Evolutionary conservation across 192 early-diverging fungal genomes (phyloP).

Genomic region (Gonapodya sp.): DNA sequence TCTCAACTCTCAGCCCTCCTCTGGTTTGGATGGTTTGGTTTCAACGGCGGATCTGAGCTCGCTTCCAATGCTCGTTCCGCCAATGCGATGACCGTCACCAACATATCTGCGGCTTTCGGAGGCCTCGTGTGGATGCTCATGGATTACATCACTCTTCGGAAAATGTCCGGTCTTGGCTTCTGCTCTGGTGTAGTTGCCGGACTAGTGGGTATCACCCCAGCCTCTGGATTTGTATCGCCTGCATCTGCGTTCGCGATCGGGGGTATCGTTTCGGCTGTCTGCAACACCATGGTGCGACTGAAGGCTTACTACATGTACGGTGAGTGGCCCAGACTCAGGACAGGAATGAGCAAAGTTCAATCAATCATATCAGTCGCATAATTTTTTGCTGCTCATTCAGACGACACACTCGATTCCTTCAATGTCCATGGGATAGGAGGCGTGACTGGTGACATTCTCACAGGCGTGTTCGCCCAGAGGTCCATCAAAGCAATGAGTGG

Average conservation of each 20-base stretch:
- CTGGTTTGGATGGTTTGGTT: conserved; percentile 96
- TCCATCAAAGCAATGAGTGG: conserved; percentile 6
- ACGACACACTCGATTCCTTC: conserved; percentile 15
- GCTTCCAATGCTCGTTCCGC: conserved; percentile 73
- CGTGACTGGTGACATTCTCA: conserved; percentile 12
- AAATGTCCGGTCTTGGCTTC: conserved; percentile 83
- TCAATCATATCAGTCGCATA: not conserved
- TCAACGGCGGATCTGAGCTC: conserved; percentile 84
- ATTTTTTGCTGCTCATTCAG: not conserved
- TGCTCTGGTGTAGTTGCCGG: conserved; percentile 91
- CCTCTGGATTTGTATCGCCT: conserved; percentile 73
- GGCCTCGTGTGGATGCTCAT: conserved; percentile 74
- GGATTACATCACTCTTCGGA: conserved; percentile 65
- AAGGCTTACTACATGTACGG: conserved; percentile 33
- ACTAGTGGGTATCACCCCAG: conserved; percentile 88
- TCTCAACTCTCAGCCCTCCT: conserved; percentile 41
- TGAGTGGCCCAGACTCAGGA: not conserved
- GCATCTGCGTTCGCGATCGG: conserved; percentile 75
- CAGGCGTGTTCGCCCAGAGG: conserved; percentile 14
- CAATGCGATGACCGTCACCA: conserved; percentile 76
- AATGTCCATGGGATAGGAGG: conserved; percentile 14
- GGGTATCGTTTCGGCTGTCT: conserved; percentile 54
- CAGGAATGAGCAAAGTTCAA: not conserved
- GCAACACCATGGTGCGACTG: conserved; percentile 76
- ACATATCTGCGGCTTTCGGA: conserved; percentile 71